Evolutionary conservation across 108 stramenopile genomes (phyloP), one percentile per base, ranked within the genome.

Genomic region (Cyclostephanos invisitatus): DNA sequence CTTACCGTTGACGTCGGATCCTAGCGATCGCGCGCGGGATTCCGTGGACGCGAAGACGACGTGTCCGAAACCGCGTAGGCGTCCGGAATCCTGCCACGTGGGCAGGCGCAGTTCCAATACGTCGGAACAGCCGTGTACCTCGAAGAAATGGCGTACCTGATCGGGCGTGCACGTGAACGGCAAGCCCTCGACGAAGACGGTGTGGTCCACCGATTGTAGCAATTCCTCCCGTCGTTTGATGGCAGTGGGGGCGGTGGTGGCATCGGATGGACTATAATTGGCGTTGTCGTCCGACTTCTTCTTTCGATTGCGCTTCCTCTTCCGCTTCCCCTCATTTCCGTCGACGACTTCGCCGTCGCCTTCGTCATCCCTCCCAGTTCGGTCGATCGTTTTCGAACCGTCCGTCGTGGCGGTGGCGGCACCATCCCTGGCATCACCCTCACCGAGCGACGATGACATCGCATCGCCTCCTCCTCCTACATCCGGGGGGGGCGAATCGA

Each of bases 61-160:
- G 77, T 98, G 97, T 0, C 93, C 97, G 83, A 92, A 98, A 28
- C 97, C 97, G 17, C 96, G 83, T 44, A 96, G 72, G 50, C 96
- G 74, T 5, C 96, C 96, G 5, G 95, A 88, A 85, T 98, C 97
- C 66, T 97, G 96, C 96, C 92, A 94, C 18, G 84, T 83, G 14
- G 97, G 96, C 25, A 98, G 75, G n/a, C 97, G 82, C 51, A 97
- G 37, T 25, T 89, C 84, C 20, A 82, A 32, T 63, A 98, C 77
- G 53, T 93, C 86, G 25, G 79, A 68, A 48, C 82, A 77, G 9
- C 70, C 83, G 22, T 84, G 78, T 7, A 55, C 57, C 28, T 58
- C 62, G 76, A 98, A 97, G 75, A 96, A 96, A 22, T 57, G 73
- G 14, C 78, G 75, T 1, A 98, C 81, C 32, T 94, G 86, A 0